phyloP scores from a whole-genome alignment of 2,329 filamentous ascomycete species.

The Metarhizium brunneum region DNA sequence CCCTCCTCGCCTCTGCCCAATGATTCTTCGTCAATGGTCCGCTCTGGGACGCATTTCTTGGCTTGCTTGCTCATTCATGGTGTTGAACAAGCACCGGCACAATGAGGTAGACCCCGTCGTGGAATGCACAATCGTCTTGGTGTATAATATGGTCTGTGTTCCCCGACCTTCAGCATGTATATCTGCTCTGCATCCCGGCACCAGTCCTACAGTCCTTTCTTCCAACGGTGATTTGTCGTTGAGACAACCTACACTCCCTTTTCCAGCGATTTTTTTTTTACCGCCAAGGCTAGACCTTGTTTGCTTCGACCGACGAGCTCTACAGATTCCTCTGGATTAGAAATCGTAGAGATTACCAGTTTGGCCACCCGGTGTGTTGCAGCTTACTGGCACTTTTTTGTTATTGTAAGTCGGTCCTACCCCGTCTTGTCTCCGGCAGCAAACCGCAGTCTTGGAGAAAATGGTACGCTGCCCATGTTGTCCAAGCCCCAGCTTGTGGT shows the following conservation, averaged over 20 bases:
- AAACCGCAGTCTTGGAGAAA: not conserved
- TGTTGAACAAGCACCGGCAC: not conserved
- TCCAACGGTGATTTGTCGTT: conserved; percentile 16
- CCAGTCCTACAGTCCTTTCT: conserved; percentile 8
- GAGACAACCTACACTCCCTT: conserved; percentile 21
- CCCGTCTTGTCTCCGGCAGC: not conserved
- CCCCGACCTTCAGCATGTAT: not conserved
- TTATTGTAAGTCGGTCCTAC: not conserved
- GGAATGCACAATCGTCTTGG: not conserved
- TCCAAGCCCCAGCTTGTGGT: no score
- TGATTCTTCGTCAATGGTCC: not conserved
- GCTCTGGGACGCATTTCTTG: not conserved
- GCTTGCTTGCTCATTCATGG: not conserved
- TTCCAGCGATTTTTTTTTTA: conserved; percentile 4
- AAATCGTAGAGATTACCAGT: conserved; percentile 5
- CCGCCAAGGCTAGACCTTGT: conserved; percentile 27
- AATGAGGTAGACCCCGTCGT: not conserved
- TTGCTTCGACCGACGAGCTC: conserved; percentile 4
- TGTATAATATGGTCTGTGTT: conserved; percentile 8
- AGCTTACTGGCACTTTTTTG: not conserved
- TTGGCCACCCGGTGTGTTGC: conserved; percentile 8
- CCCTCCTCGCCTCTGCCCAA: not conserved
- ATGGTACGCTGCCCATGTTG: no score
- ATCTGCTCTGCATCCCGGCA: conserved; percentile 5
- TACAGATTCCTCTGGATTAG: conserved; percentile 16